A percentile compares a stretch with the other conserved stretches of the same genome.
Conservation (phyloP, 106 monocot species). For the Triglochin maritima region DNA sequence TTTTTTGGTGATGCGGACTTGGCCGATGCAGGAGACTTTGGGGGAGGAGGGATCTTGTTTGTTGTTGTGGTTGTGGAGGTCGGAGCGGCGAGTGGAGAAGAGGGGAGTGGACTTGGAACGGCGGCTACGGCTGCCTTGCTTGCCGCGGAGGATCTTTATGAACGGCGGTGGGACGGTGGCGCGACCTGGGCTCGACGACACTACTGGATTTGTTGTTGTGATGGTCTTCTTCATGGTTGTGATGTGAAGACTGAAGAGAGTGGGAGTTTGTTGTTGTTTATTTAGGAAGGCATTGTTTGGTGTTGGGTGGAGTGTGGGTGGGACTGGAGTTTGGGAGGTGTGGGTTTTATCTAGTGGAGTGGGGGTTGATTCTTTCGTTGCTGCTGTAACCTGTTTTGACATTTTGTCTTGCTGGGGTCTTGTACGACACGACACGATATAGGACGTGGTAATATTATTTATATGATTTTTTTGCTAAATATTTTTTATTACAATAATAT, state of each 20-base stretch:
- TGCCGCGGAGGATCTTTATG: slow-evolving; percentile 31
- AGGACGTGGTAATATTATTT: no score
- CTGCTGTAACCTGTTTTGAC: no score
- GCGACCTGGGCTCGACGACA: slow-evolving; percentile 56
- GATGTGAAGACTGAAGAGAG: neutral
- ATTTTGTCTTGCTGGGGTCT: no score
- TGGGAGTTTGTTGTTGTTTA: neutral
- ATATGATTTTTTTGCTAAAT: no score
- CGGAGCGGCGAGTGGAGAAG: slow-evolving; percentile 2
- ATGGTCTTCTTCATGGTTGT: slow-evolving; percentile 1
- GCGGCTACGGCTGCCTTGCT: slow-evolving; percentile 19
- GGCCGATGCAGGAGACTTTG: slow-evolving; percentile 94
- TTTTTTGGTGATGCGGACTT: slow-evolving; percentile 40
- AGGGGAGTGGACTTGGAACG: slow-evolving; percentile 31
- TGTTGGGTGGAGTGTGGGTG: no score
- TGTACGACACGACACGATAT: no score
- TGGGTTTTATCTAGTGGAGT: no score
- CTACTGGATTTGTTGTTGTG: slow-evolving; percentile 3
- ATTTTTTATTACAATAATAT: no score
- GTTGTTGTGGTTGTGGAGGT: slow-evolving; percentile 1
- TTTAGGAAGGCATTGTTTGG: no score
- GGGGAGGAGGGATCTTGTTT: slow-evolving; percentile 69
- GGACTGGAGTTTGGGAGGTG: no score
- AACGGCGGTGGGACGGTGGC: slow-evolving; percentile 34
- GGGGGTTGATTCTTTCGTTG: no score